phyloP scores from a whole-genome alignment of 1,139 yeast species.

The Pneumocystis oryctolagi region DNA sequence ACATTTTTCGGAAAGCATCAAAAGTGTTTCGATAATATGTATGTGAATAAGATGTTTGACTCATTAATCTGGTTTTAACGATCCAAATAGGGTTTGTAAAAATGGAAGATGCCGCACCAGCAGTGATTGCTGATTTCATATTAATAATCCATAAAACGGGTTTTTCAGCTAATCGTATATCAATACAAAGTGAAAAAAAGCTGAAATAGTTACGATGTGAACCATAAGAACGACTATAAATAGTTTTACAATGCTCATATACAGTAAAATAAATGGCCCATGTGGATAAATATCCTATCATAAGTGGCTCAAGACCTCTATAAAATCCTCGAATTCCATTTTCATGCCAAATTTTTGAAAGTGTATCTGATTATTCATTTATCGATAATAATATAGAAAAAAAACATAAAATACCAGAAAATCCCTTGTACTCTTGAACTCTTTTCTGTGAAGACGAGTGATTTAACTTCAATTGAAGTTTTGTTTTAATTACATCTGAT shows the following conservation, averaged over 20 bases:
- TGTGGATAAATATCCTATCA: slow-evolving; percentile 88
- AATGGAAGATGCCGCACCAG: slow-evolving; percentile 79
- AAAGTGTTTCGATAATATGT: slow-evolving; percentile 56
- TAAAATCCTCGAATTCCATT: slow-evolving; percentile 79
- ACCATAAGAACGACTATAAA: slow-evolving; percentile 6
- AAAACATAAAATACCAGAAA: slow-evolving; percentile 15
- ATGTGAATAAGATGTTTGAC: slow-evolving; percentile 2
- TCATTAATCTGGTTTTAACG: slow-evolving; percentile 80
- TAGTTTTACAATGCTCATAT: slow-evolving; percentile 58
- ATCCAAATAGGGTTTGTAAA: slow-evolving; percentile 96
- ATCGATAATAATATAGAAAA: slow-evolving; percentile 9
- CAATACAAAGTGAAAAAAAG: neutral
- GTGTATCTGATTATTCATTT: slow-evolving; percentile 33
- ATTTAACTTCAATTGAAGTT: slow-evolving; percentile 77
- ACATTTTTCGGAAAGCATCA: slow-evolving; percentile 74
- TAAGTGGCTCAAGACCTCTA: slow-evolving; percentile 79
- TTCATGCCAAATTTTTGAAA: slow-evolving; percentile 32
- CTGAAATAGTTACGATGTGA: neutral
- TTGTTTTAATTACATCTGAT: slow-evolving; percentile 79
- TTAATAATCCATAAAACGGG: slow-evolving; percentile 19
- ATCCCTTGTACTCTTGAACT: neutral
- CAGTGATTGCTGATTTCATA: slow-evolving; percentile 59
- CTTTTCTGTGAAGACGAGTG: neutral
- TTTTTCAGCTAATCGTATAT: slow-evolving; percentile 3
- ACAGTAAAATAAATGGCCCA: slow-evolving; percentile 93